Conservation (phyloP, 441 rosid genomes). For the Corymbia calophylla region DNA sequence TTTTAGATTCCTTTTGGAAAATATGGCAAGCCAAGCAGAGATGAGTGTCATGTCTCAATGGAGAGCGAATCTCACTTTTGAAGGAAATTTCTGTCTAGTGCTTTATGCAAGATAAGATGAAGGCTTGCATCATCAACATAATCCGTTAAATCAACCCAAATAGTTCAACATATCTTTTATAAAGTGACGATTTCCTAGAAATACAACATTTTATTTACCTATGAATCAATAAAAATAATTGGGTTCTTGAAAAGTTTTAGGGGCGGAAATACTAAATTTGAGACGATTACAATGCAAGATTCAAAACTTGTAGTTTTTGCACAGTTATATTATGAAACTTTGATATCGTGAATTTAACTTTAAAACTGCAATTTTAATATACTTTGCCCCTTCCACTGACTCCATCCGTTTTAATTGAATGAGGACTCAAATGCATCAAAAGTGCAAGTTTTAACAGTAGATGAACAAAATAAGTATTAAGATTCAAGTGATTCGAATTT, state of each 20-base stretch:
- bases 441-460: neutral
- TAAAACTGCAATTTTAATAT: neutral
- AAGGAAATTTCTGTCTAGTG: neutral
- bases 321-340: neutral
- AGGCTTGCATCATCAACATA: neutral
- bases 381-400: neutral
- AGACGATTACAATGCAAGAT: neutral
- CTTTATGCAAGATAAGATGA: neutral
- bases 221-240: neutral
- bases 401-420: neutral
- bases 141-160: neutral
- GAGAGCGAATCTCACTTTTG: neutral
- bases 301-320: neutral
- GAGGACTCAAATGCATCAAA: neutral
- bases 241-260: neutral
- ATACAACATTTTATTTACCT: neutral
- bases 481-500: neutral
- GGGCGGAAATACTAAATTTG: neutral
- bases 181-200: neutral
- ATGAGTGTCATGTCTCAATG: neutral
- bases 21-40: neutral
- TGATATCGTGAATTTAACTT: neutral
- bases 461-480: neutral
- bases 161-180: neutral
- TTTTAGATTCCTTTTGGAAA: neutral